Percentiles rank a stretch among this genome's conserved stretches.
These are phyloP conservation scores for Penicillium brevicompactum DNA, from an alignment of 2,329 filamentous ascomycete species.

Conservation along the genomic window DNA sequence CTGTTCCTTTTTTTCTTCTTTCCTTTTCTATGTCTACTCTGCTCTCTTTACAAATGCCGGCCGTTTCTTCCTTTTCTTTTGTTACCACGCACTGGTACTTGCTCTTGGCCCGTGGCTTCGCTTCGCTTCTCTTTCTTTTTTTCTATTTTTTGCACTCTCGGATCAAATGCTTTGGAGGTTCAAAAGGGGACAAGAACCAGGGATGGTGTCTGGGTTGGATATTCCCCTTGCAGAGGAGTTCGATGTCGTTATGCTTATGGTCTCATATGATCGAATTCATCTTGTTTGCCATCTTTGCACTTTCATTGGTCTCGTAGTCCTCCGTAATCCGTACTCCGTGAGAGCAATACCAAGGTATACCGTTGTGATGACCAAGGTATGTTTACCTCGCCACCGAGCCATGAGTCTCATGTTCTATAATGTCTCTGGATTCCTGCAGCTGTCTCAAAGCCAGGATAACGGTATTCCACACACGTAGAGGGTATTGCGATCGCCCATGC, in stretches of 20 bases:
- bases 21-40: conserved; percentile 1
- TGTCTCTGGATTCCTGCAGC: conserved; percentile 16
- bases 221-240: conserved; percentile 11
- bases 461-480: conserved; percentile 16
- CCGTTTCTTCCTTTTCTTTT: conserved; percentile 11
- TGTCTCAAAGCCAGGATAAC: conserved; percentile 19
- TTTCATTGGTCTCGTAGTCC: too few relatives aligned
- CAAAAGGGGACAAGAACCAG: conserved; percentile 2
- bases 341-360: too few relatives aligned
- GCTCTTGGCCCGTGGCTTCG: not conserved
- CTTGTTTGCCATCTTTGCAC: not conserved
- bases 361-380: too few relatives aligned
- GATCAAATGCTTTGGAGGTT: conserved; percentile 1
- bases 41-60: conserved; percentile 12
- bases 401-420: too few relatives aligned
- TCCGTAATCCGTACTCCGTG: too few relatives aligned
- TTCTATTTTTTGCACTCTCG: not conserved
- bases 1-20: not conserved
- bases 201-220: conserved; percentile 7
- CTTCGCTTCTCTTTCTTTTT: not conserved
- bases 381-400: too few relatives aligned
- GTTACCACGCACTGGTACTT: conserved; percentile 3
- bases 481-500: conserved; percentile 15
- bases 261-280: conserved; percentile 9
- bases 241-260: conserved; percentile 13